phyloP scores from a whole-genome alignment of 192 early-diverging fungal genomes.

The Dimargaris xerosporica region DNA sequence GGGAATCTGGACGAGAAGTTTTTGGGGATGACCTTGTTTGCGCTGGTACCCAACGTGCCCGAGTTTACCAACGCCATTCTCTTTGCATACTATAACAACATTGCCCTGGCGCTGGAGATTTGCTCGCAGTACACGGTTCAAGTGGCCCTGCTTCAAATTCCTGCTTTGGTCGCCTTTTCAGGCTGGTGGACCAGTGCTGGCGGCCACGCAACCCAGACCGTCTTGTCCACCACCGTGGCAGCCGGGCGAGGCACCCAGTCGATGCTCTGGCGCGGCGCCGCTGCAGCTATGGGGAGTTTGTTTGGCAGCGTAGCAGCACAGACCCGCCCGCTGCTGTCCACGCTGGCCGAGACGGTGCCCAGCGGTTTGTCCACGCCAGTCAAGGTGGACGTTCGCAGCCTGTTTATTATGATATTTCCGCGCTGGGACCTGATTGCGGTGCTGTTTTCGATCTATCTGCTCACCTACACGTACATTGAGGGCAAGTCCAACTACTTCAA shows the following conservation, averaged over 20 bases:
- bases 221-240: slow-evolving; percentile 9
- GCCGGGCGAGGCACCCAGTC: slow-evolving; percentile 4
- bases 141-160: slow-evolving; percentile 89
- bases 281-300: not conserved
- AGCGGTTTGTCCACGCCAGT: not conserved
- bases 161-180: slow-evolving; percentile 77
- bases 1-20: slow-evolving; percentile 67
- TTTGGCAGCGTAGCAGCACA: not conserved
- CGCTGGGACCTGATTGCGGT: slow-evolving; percentile 47
- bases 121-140: slow-evolving; percentile 92
- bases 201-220: not conserved
- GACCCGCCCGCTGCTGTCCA: not conserved
- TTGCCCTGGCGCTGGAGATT: slow-evolving; percentile 79
- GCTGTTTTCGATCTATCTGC: slow-evolving; percentile 49
- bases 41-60: slow-evolving; percentile 86
- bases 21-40: slow-evolving; percentile 85
- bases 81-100: slow-evolving; percentile 83
- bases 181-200: slow-evolving; percentile 32
- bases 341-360: not conserved
- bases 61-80: slow-evolving; percentile 92
- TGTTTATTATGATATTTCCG: slow-evolving; percentile 58
- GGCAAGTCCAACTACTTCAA: slow-evolving; percentile 97
- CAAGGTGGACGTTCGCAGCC: not conserved
- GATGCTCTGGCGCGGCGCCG: not conserved
- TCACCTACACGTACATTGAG: slow-evolving; percentile 89